phyloP scores from a whole-genome alignment of 371 early-diverging fungal species.

The Lichtheimia ramosa region DNA sequence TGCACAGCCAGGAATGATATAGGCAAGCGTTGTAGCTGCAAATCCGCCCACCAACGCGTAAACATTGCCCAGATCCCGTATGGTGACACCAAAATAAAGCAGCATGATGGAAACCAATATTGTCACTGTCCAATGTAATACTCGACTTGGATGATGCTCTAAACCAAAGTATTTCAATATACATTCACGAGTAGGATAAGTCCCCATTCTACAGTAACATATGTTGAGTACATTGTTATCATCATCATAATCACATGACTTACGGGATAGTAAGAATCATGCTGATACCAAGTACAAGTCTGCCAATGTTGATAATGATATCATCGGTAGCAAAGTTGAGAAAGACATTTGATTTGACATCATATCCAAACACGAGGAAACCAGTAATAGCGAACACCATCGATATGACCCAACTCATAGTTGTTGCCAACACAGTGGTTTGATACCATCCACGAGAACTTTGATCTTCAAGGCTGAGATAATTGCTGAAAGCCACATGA shows the following conservation, averaged over 20 bases:
- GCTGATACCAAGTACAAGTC: constrained; percentile 52
- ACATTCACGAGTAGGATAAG: constrained; percentile 56
- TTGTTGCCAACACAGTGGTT: constrained; percentile 47
- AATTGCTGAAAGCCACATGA: constrained; percentile 62
- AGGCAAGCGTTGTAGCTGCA: constrained; percentile 56
- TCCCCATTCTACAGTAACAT: constrained; percentile 28
- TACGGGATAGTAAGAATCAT: constrained; percentile 61
- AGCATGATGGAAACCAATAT: constrained; percentile 34
- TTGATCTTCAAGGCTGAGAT: constrained; percentile 44
- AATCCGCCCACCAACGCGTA: constrained; percentile 59
- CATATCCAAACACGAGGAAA: constrained; percentile 53
- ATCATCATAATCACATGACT: constrained; percentile 3
- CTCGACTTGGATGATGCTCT: constrained; percentile 44
- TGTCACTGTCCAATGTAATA: constrained; percentile 46
- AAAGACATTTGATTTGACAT: constrained; percentile 57
- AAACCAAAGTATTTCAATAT: constrained; percentile 54
- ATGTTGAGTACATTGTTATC: not conserved
- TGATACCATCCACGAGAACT: constrained; percentile 45
- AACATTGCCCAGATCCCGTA: constrained; percentile 50
- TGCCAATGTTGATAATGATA: constrained; percentile 52
- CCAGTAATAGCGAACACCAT: constrained; percentile 60
- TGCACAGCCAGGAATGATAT: constrained; percentile 52
- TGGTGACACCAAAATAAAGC: constrained; percentile 35
- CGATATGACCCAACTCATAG: constrained; percentile 49
- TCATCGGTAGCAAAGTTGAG: constrained; percentile 57